A percentile compares a stretch with the other conserved stretches of the same genome.
These are phyloP conservation scores for Crithidia mellificae DNA, from an alignment of 208 protist species.

Conservation along the genomic window DNA sequence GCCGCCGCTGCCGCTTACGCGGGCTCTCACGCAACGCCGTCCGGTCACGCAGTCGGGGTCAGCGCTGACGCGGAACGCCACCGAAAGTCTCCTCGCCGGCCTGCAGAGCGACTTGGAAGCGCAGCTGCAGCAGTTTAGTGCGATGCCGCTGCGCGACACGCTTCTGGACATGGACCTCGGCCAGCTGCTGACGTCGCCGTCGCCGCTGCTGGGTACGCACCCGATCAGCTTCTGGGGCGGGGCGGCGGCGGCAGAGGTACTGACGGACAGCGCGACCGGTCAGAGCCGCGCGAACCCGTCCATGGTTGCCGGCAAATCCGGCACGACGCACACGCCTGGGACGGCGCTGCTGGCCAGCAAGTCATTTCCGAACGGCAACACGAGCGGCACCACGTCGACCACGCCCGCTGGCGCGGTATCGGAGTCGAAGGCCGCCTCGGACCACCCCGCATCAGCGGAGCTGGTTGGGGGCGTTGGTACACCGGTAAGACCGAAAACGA, in stretches of 20 bases:
- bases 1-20: constrained; percentile 22
- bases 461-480: too few relatives aligned
- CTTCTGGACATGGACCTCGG: constrained; percentile 7
- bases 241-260: neutral
- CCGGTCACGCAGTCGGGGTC: too few relatives aligned
- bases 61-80: neutral
- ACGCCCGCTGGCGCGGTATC: neutral
- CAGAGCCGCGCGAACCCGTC: neutral
- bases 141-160: constrained; percentile 7
- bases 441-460: too few relatives aligned
- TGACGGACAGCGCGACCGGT: neutral
- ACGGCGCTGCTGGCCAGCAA: neutral
- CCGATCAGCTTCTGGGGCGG: constrained; percentile 10
- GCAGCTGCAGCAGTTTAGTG: constrained; percentile 7
- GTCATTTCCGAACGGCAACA: neutral
- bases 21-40: neutral
- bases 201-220: neutral
- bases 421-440: neutral
- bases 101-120: constrained; percentile 12
- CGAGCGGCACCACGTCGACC: neutral
- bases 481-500: too few relatives aligned
- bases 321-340: neutral
- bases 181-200: neutral
- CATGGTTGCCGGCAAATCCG: neutral
- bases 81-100: neutral